Conservation (phyloP, 78 protist genomes). For the Planoprotostelium fungivorum region DNA sequence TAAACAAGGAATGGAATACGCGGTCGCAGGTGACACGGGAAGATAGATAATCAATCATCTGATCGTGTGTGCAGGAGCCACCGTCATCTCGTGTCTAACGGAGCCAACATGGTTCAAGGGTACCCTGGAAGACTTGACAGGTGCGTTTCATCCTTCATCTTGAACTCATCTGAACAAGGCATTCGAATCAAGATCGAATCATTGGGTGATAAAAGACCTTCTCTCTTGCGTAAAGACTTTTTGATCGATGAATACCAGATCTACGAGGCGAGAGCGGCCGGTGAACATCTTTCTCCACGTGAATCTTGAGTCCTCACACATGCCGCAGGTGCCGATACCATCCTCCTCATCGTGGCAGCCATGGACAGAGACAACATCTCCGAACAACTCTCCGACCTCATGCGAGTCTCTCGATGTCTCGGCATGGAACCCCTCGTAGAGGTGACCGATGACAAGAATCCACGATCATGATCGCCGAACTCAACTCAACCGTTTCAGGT, state of each 20-base stretch:
- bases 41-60: neutral
- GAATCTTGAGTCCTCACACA: neutral
- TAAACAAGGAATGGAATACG: neutral
- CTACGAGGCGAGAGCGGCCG: neutral
- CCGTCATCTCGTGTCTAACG: conserved; percentile 53
- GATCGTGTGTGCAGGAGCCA: conserved; percentile 23
- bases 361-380: neutral
- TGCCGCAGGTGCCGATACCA: conserved; percentile 52
- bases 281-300: neutral
- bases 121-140: conserved; percentile 37
- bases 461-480: neutral
- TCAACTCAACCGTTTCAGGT: neutral
- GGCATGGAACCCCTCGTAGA: conserved; percentile 74
- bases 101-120: conserved; percentile 78
- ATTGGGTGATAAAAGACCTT: neutral
- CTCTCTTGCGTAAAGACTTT: conserved; percentile 67
- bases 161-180: neutral
- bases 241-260: conserved; percentile 48
- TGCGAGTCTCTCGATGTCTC: neutral
- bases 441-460: conserved; percentile 7
- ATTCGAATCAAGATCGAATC: neutral
- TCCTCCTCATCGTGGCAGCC: conserved; percentile 56
- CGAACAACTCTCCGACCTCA: neutral
- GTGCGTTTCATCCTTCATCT: neutral
- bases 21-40: neutral